These are phyloP conservation scores for Begonia peltatifolia DNA, from an alignment of 306 rosid species.

Conservation along the genomic window DNA sequence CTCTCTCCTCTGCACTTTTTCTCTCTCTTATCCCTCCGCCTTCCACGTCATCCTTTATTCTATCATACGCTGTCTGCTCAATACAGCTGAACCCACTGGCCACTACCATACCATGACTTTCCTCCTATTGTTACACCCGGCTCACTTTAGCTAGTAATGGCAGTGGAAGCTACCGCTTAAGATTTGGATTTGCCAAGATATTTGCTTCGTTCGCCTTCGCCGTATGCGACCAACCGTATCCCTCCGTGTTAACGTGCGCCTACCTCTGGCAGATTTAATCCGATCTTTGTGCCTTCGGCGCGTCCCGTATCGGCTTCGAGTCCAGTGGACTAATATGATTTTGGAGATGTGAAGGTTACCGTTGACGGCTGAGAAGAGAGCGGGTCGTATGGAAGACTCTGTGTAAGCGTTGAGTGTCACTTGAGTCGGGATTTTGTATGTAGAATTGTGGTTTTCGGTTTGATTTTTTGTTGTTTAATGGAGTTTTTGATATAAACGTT, in stretches of 20 bases:
- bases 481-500: slow-evolving; percentile 6
- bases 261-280: slow-evolving; percentile 7
- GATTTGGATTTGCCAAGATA: not conserved
- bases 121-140: not conserved
- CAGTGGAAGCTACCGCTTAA: not conserved
- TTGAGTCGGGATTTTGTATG: not conserved
- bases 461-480: slow-evolving; percentile 15
- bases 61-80: slow-evolving; percentile 5
- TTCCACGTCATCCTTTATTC: not conserved
- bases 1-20: slow-evolving; percentile 25
- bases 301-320: not conserved
- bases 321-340: not conserved
- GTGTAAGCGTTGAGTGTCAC: too few species aligned
- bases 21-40: slow-evolving; percentile 1
- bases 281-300: not conserved
- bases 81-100: not conserved
- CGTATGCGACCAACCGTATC: not conserved
- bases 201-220: not conserved
- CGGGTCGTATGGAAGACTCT: too few species aligned
- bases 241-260: slow-evolving; percentile 28
- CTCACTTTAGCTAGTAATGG: slow-evolving; percentile 11
- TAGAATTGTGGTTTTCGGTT: not conserved
- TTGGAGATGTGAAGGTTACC: not conserved
- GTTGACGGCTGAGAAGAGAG: too few species aligned
- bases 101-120: not conserved